These are phyloP conservation scores for Penicillium robsamsonii DNA, from an alignment of 495 filamentous ascomycete species.

Conservation along the genomic window DNA sequence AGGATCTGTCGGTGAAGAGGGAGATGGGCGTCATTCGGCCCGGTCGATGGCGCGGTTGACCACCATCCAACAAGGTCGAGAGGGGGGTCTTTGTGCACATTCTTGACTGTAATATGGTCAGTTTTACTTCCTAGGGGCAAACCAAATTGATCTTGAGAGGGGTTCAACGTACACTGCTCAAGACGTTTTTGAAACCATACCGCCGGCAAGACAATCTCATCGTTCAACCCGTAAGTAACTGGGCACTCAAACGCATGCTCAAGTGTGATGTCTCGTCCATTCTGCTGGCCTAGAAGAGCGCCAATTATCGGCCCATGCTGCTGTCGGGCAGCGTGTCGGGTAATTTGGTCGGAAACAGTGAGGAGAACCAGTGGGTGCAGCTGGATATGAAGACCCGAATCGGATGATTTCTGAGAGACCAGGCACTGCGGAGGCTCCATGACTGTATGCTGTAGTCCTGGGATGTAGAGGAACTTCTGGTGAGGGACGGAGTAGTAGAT, in stretches of 20 bases:
- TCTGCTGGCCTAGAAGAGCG: conserved; percentile 83
- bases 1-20: conserved; percentile 76
- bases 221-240: conserved; percentile 41
- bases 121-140: neutral
- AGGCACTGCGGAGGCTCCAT: conserved; percentile 47
- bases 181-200: conserved; percentile 77
- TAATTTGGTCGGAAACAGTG: conserved; percentile 95
- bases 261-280: conserved; percentile 84
- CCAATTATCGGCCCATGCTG: conserved; percentile 77
- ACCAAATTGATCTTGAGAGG: neutral
- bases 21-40: conserved; percentile 64
- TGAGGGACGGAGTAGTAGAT: conserved; percentile 9
- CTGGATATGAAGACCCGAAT: conserved; percentile 75
- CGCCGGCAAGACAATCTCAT: conserved; percentile 56
- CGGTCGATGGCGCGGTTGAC: conserved; percentile 70
- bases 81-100: conserved; percentile 77
- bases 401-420: conserved; percentile 65
- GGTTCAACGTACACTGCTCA: conserved; percentile 67
- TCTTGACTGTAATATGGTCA: conserved; percentile 60
- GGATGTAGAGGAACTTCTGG: neutral
- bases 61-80: conserved; percentile 96
- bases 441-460: conserved; percentile 15
- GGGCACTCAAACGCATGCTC: conserved; percentile 90
- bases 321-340: conserved; percentile 76
- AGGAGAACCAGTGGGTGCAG: conserved; percentile 94